phyloP scores from a whole-genome alignment of 2,329 filamentous ascomycete genomes.

The Pestalotiopsis sp. region DNA sequence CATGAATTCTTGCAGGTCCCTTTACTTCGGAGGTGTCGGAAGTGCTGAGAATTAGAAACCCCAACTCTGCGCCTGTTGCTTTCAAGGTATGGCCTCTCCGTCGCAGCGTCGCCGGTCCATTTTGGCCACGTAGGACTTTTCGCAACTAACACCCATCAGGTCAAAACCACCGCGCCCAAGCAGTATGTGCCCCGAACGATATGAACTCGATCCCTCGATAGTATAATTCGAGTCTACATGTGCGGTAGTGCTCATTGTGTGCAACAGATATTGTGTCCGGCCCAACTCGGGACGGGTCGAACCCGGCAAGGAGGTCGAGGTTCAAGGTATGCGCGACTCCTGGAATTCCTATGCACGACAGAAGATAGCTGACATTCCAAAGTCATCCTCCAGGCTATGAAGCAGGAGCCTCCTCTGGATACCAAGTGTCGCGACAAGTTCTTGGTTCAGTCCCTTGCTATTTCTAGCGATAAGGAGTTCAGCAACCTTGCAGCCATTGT shows the following conservation, averaged over 20 bases:
- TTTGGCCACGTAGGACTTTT: slow-evolving; percentile 2
- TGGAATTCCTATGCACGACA: slow-evolving; percentile 28
- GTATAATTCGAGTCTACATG: slow-evolving; percentile 18
- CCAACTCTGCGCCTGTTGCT: slow-evolving; percentile 63
- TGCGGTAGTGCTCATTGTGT: slow-evolving; percentile 22
- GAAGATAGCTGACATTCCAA: slow-evolving; percentile 24
- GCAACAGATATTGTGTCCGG: slow-evolving; percentile 87
- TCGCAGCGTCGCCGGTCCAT: slow-evolving; percentile 20
- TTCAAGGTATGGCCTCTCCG: slow-evolving; percentile 64
- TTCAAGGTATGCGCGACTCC: slow-evolving; percentile 67
- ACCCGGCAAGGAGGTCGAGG: slow-evolving; percentile 85
- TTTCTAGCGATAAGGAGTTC: slow-evolving; percentile 83
- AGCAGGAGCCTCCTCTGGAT: slow-evolving; percentile 84
- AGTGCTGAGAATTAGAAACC: slow-evolving; percentile 67
- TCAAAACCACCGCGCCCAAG: slow-evolving; percentile 98
- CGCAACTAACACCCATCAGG: slow-evolving; percentile 56
- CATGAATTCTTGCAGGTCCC: slow-evolving; percentile 52
- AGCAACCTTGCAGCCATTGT: slow-evolving; percentile 81
- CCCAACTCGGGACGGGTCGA: slow-evolving; percentile 97
- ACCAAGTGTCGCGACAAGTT: slow-evolving; percentile 97
- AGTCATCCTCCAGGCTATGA: slow-evolving; percentile 98
- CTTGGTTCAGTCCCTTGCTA: slow-evolving; percentile 87
- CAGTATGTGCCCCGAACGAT: slow-evolving; percentile 67
- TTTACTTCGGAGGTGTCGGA: slow-evolving; percentile 70
- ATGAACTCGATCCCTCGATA: slow-evolving; percentile 6